Conservation (phyloP, 768 basidiomycete species). For the Boletus rubroflammeus region DNA sequence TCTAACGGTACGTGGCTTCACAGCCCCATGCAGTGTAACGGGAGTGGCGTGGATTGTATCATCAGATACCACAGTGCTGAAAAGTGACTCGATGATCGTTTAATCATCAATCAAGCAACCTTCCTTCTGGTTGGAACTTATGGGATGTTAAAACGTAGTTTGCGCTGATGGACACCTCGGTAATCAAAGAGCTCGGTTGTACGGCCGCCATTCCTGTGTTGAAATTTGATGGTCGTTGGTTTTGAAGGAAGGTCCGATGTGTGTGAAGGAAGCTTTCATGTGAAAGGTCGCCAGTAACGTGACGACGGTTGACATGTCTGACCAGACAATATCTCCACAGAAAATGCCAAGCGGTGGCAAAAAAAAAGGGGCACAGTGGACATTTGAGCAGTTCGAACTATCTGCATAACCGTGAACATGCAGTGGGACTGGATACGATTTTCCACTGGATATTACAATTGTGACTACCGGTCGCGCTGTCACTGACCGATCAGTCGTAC, state of each 20-base stretch:
- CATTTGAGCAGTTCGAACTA: background rate
- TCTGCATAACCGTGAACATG: background rate
- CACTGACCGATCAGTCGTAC: too few species aligned
- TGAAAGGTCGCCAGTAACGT: background rate
- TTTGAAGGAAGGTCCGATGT: too few species aligned
- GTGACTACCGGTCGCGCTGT: too few species aligned
- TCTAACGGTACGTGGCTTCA: background rate
- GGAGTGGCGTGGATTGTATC: background rate
- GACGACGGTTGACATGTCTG: background rate
- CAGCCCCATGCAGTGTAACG: background rate
- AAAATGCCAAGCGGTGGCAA: constrained; percentile 3
- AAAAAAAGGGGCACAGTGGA: background rate
- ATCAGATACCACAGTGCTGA: background rate
- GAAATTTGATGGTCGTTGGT: too few species aligned
- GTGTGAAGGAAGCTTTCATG: background rate
- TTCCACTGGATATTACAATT: too few species aligned
- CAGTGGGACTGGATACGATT: too few species aligned
- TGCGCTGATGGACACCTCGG: background rate
- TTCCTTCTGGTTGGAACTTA: background rate
- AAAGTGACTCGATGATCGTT: background rate
- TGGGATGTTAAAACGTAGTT: background rate
- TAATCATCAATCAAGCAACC: background rate
- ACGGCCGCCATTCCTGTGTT: background rate
- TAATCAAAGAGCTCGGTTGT: background rate
- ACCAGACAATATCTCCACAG: background rate